Percentiles rank a stretch among this genome's conserved stretches.
Evolutionary conservation across 2,329 filamentous ascomycete species (phyloP).

Genomic region (Aspergillus latus): DNA sequence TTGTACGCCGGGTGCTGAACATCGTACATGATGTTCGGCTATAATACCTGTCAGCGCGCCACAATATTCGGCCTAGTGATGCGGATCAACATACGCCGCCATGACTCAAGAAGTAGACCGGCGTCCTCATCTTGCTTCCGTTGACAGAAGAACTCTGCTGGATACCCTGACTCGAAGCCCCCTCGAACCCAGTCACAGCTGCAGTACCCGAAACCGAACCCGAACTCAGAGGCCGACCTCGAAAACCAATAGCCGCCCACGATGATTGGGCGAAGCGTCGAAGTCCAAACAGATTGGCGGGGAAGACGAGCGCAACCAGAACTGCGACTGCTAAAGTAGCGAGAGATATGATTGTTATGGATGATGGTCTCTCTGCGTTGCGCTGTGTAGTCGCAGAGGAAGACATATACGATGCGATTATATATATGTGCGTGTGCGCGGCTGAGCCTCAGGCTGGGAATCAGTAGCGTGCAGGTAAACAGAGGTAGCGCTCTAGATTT

Average conservation of each 20-base stretch:
- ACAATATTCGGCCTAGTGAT: neutral
- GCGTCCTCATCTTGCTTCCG: constrained; percentile 39
- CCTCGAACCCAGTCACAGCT: too few species aligned
- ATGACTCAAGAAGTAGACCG: constrained; percentile 55
- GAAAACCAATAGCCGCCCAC: constrained; percentile 1
- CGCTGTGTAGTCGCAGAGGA: constrained; percentile 5
- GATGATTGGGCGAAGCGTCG: constrained; percentile 24
- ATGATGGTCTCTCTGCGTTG: constrained; percentile 11
- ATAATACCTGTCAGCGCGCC: neutral
- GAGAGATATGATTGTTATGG: constrained; percentile 20
- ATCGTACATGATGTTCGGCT: constrained; percentile 68
- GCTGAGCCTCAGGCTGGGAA: neutral
- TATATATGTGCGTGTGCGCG: neutral
- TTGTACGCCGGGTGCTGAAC: constrained; percentile 65
- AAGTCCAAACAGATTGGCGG: constrained; percentile 31
- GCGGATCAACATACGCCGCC: constrained; percentile 40
- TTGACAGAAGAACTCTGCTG: neutral
- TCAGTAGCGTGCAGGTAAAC: neutral
- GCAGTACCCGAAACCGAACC: neutral
- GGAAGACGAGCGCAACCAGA: constrained; percentile 20
- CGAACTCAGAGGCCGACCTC: neutral
- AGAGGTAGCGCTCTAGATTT: neutral
- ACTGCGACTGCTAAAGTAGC: constrained; percentile 23
- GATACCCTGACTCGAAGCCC: neutral
- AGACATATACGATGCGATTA: neutral